These are phyloP conservation scores for Tetrapisispora fleetii DNA, from an alignment of 805 yeast genomes.

Conservation along the genomic window DNA sequence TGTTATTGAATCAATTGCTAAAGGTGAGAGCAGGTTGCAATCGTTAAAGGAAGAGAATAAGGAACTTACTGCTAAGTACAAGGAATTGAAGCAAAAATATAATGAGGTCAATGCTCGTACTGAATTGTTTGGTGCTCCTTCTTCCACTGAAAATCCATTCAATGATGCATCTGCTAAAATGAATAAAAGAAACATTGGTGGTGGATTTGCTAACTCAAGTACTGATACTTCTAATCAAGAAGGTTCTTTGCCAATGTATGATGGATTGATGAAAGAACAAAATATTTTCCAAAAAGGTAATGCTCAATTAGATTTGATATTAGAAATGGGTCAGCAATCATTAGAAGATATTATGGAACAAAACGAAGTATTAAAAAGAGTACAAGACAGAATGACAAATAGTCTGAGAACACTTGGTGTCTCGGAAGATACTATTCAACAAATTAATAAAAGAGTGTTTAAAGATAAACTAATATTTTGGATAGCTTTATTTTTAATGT, in stretches of 20 bases:
- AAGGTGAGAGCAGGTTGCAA: constrained; percentile 50
- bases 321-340: constrained; percentile 82
- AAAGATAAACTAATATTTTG: constrained; percentile 84
- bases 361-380: constrained; percentile 53
- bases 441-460: constrained; percentile 69
- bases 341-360: constrained; percentile 82
- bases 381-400: constrained; percentile 54
- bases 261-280: constrained; percentile 63
- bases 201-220: background rate
- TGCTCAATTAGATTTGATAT: constrained; percentile 75
- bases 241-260: constrained; percentile 31
- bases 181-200: constrained; percentile 25
- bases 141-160: constrained; percentile 15
- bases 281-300: constrained; percentile 57
- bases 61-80: constrained; percentile 27
- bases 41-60: constrained; percentile 39
- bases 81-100: constrained; percentile 26
- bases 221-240: constrained; percentile 1
- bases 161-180: constrained; percentile 19
- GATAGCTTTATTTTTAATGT: constrained; percentile 53
- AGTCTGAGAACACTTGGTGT: constrained; percentile 77
- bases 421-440: constrained; percentile 70
- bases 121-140: constrained; percentile 15
- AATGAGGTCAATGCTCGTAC: constrained; percentile 19
- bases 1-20: constrained; percentile 23